Percentiles rank a stretch among this genome's conserved stretches.
Evolutionary conservation across 2,329 filamentous ascomycete genomes (phyloP).

Genomic region (Juglanconis sp.): DNA sequence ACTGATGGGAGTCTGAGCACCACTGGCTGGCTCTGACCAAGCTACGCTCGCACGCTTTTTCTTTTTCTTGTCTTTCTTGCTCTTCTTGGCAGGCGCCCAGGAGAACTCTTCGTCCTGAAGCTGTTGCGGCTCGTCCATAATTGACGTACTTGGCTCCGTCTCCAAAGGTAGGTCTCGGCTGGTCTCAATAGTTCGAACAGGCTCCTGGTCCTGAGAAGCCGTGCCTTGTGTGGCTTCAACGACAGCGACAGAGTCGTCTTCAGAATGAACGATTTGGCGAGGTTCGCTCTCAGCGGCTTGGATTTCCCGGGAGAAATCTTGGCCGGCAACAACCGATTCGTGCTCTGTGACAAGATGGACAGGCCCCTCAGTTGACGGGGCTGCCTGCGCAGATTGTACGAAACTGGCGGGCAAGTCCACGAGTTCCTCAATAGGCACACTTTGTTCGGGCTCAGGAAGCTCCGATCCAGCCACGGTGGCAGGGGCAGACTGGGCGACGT

Average conservation of each 20-base stretch:
- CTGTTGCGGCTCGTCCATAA: neutral
- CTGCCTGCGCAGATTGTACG: neutral
- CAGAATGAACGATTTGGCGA: neutral
- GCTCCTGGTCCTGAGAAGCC: neutral
- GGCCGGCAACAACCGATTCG: neutral
- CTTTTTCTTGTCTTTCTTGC: constrained; percentile 33
- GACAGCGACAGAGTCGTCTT: neutral
- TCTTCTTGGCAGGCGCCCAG: constrained; percentile 26
- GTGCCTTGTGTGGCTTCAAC: neutral
- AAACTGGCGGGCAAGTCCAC: neutral
- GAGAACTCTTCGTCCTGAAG: constrained; percentile 24
- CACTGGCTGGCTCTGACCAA: constrained; percentile 16
- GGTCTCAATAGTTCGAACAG: neutral
- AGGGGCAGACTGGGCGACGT: neutral
- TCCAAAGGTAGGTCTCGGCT: neutral
- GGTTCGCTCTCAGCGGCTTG: neutral
- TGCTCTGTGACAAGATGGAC: neutral
- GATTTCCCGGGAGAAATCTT: neutral
- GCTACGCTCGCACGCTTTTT: constrained; percentile 28
- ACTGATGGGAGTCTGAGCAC: constrained; percentile 5
- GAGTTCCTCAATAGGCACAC: neutral
- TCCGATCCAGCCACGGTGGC: neutral
- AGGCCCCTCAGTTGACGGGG: neutral
- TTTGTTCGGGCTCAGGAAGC: neutral
- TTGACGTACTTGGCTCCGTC: neutral